phyloP scores from a whole-genome alignment of 371 early-diverging fungal genomes.

The Rhizomucor miehei region DNA sequence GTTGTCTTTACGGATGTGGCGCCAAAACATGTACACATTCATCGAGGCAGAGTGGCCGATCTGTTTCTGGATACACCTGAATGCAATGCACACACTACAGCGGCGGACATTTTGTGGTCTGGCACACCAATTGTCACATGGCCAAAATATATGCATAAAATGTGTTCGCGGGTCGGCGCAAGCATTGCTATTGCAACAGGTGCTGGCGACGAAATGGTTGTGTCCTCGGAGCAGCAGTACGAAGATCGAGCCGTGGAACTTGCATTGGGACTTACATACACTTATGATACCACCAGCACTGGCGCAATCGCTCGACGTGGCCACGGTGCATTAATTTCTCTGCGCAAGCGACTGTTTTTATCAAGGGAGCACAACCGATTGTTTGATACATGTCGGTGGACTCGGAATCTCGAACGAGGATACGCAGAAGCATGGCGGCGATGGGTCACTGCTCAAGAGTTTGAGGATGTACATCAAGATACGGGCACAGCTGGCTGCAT shows the following conservation, averaged over 20 bases:
- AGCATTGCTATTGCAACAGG: constrained; percentile 87
- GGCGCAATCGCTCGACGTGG: constrained; percentile 49
- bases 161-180: constrained; percentile 90
- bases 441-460: constrained; percentile 69
- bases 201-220: constrained; percentile 82
- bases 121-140: constrained; percentile 91
- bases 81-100: constrained; percentile 95
- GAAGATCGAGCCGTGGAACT: constrained; percentile 74
- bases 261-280: constrained; percentile 58
- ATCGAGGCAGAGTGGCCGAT: constrained; percentile 92
- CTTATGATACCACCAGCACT: constrained; percentile 23
- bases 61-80: constrained; percentile 91
- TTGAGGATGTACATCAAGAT: constrained; percentile 34
- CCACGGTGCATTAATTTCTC: constrained; percentile 60
- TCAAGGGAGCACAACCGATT: constrained; percentile 72
- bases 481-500: constrained; percentile 30
- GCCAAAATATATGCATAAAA: constrained; percentile 87
- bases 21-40: constrained; percentile 89
- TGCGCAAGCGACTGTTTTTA: constrained; percentile 75
- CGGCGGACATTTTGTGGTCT: constrained; percentile 91
- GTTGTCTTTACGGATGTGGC: constrained; percentile 93
- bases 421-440: constrained; percentile 74
- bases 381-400: constrained; percentile 90
- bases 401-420: constrained; percentile 78
- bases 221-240: constrained; percentile 71